These are phyloP conservation scores for Venturia asperata DNA, from an alignment of 2,329 filamentous ascomycete species.

Conservation along the genomic window DNA sequence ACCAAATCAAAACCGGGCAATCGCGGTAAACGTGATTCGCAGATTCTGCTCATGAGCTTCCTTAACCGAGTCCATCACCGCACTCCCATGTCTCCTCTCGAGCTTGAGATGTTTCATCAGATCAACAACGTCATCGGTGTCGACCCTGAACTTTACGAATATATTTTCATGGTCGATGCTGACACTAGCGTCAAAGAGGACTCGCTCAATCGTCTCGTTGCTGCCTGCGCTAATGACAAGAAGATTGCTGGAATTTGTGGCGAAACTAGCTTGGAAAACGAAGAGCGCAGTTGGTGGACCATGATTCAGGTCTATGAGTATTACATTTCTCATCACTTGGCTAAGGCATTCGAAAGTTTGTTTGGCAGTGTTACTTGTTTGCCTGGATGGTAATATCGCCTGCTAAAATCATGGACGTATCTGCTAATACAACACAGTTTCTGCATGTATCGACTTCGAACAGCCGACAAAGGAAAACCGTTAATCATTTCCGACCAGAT, in stretches of 20 bases:
- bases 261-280: conserved; percentile 92
- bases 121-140: conserved; percentile 99
- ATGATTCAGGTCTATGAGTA: conserved; percentile 99
- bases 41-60: conserved; percentile 94
- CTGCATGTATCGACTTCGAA: conserved; percentile 95
- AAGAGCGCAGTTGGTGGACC: conserved; percentile 93
- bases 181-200: conserved; percentile 93
- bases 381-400: conserved; percentile 79
- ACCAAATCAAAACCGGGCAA: conserved; percentile 88
- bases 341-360: conserved; percentile 95
- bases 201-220: conserved; percentile 83
- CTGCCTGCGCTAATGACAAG: conserved; percentile 84
- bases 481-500: conserved; percentile 87
- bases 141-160: conserved; percentile 94
- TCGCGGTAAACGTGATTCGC: conserved; percentile 95
- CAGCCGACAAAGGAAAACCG: conserved; percentile 87
- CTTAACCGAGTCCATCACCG: conserved; percentile 96
- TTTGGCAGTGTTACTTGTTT: conserved; percentile 98
- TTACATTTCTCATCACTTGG: conserved; percentile 94
- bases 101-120: conserved; percentile 97
- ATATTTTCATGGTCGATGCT: conserved; percentile 93
- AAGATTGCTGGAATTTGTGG: conserved; percentile 98
- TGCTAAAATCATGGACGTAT: not conserved
- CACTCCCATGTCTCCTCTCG: conserved; percentile 87
- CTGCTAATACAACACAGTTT: conserved; percentile 56